Evolutionary conservation across 2,329 filamentous ascomycete genomes (phyloP).

Genomic region (Lomentospora prolificans): DNA sequence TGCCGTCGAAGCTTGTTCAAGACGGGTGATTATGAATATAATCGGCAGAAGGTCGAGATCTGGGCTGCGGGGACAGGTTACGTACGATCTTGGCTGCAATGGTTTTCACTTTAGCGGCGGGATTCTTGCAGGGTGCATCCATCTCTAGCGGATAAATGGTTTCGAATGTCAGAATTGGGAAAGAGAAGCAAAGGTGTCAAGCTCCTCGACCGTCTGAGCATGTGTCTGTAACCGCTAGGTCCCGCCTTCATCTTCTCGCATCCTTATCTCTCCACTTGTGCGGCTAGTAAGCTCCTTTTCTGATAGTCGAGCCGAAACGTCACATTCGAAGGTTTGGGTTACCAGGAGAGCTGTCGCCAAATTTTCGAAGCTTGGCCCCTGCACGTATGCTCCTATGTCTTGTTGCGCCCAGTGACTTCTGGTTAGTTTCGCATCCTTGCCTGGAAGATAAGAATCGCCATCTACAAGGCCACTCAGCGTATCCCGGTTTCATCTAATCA

Average conservation of each 20-base stretch:
- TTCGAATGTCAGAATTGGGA: not conserved
- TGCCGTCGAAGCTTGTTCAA: not conserved
- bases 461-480: not conserved
- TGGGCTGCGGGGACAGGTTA: not conserved
- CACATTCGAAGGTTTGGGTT: too few relatives aligned
- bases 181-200: too few relatives aligned
- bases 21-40: not conserved
- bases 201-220: too few relatives aligned
- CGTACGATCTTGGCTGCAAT: not conserved
- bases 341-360: too few relatives aligned
- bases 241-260: too few relatives aligned
- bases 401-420: not conserved
- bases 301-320: too few relatives aligned
- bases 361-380: too few relatives aligned
- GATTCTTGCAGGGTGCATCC: not conserved
- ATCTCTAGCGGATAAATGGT: not conserved
- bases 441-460: not conserved
- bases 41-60: not conserved
- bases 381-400: too few relatives aligned
- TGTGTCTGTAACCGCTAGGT: too few relatives aligned
- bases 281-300: too few relatives aligned
- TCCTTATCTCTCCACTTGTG: too few relatives aligned
- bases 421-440: not conserved
- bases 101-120: not conserved
- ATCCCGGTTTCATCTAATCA: not conserved